Base-by-base conservation (phyloP, 2,329 filamentous ascomycete species). In the Raffaelea ambrosiae region DNA sequence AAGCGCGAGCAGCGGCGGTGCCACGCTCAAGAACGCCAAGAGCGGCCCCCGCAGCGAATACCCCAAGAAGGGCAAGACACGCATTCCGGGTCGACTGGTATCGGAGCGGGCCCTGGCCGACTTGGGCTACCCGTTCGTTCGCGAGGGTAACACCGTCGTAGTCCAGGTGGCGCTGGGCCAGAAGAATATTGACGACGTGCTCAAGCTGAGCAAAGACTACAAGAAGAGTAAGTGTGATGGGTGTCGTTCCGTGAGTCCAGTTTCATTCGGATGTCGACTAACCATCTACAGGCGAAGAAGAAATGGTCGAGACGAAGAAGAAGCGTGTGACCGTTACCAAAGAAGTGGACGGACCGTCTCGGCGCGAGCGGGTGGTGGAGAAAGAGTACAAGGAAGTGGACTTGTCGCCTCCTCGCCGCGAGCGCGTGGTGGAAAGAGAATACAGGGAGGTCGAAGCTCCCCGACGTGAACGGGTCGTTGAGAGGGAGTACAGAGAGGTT, bases 131-230 rank as follows among this genome's bases (percentile, higher is more conserved):
- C 87, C 88, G 0, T 96, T 83, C 58, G 77, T 87, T 48, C 86
- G 94, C 69, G 88, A 95, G 74, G 88, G 85, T 36, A 83, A 85
- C 55, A 85, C 84, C 20, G 81, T 93, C 57, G 78, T 95, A 46
- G 81, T 97, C 31, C 81, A 86, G 56, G 84, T 87, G 60, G 90
- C 91, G 10, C 74, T 97, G 5, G 86, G 88, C 16, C 90, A 94
- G 57, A 81, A 91, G 18, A 88, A 95, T 57, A 96, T 96, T 53
- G 89, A 96, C 57, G 86, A 94, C 58, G 74, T 96, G 40, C 85
- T 96, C 57, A 84, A 81, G 58, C 72, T 89, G 44, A 94, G 88
- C 64, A 86, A 89, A 58, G 81, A 84, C 29, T 89, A 88, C 66
- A 82, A 76, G 60, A 76, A 77, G 59, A 71, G 76, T 78, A 52